Percentiles rank a stretch among this genome's conserved stretches.
Evolutionary conservation across 257 asterid genomes (phyloP).

Genomic region (Osmanthus fragrans): DNA sequence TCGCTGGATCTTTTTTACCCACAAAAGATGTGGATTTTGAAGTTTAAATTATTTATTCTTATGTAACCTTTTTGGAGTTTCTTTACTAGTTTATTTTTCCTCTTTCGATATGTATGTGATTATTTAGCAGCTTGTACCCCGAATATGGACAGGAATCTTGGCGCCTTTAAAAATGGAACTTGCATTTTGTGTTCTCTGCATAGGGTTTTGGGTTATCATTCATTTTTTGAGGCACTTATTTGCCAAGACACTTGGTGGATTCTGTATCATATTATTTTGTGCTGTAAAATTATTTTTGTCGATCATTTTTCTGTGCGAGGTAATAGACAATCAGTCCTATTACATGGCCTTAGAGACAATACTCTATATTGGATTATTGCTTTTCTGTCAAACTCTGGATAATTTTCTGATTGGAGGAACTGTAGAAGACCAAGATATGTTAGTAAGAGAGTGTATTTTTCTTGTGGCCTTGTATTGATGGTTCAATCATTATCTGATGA

Average conservation of each 20-base stretch:
- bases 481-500: not conserved
- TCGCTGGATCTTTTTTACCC: not conserved
- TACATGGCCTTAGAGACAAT: not conserved
- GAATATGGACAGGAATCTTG: not conserved
- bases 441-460: not conserved
- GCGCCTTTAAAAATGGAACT: not conserved
- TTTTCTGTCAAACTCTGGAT: constrained; percentile 2
- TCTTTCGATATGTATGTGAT: not conserved
- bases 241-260: not conserved
- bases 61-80: not conserved
- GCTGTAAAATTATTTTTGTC: not conserved
- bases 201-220: not conserved
- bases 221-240: not conserved
- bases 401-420: not conserved
- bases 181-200: not conserved
- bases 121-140: not conserved
- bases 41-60: not conserved
- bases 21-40: not conserved
- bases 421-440: not conserved
- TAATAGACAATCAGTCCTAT: not conserved
- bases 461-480: not conserved
- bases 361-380: not conserved
- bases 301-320: not conserved
- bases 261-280: not conserved
- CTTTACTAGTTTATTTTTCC: not conserved